Evolutionary conservation across 1,139 yeast species (phyloP).

Genomic region (Candida mesenterica): DNA sequence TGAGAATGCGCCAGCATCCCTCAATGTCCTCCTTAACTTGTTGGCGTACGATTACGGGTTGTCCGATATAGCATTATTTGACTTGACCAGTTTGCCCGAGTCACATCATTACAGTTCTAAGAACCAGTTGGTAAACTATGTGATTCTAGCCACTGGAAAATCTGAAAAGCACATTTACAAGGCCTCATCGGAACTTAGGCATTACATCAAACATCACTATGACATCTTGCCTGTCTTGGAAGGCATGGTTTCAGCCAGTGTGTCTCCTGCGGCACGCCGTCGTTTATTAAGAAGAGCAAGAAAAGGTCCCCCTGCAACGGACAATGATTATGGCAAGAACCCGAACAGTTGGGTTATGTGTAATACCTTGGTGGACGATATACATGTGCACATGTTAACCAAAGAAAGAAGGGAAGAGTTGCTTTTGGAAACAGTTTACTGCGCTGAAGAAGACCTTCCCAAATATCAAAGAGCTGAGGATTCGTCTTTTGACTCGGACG

Average conservation of each 20-base stretch:
- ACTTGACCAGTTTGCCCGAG: constrained; percentile 31
- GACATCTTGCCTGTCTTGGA: constrained; percentile 54
- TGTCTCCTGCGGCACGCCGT: constrained; percentile 57
- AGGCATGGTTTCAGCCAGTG: constrained; percentile 66
- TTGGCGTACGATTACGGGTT: constrained; percentile 65
- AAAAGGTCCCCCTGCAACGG: constrained; percentile 54
- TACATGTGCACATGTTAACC: constrained; percentile 72
- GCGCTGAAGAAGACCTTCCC: constrained; percentile 41
- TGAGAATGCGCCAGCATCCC: constrained; percentile 47
- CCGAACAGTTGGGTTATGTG: constrained; percentile 82
- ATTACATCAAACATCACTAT: constrained; percentile 33
- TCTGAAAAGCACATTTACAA: constrained; percentile 73
- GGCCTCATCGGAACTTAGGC: constrained; percentile 59
- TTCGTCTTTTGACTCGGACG: constrained; percentile 29
- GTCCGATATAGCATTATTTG: constrained; percentile 58
- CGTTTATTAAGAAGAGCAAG: constrained; percentile 60
- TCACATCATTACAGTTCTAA: constrained; percentile 40
- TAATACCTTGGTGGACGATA: constrained; percentile 60
- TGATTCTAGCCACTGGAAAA: constrained; percentile 75
- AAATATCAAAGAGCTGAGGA: constrained; percentile 21
- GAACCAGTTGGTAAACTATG: constrained; percentile 41
- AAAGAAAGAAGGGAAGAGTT: constrained; percentile 63
- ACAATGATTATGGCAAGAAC: constrained; percentile 53
- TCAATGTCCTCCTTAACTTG: constrained; percentile 45
- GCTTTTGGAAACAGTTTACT: constrained; percentile 70